Conservation (phyloP, 2,329 filamentous ascomycete genomes). For the Fusarium solani-melongenae region DNA sequence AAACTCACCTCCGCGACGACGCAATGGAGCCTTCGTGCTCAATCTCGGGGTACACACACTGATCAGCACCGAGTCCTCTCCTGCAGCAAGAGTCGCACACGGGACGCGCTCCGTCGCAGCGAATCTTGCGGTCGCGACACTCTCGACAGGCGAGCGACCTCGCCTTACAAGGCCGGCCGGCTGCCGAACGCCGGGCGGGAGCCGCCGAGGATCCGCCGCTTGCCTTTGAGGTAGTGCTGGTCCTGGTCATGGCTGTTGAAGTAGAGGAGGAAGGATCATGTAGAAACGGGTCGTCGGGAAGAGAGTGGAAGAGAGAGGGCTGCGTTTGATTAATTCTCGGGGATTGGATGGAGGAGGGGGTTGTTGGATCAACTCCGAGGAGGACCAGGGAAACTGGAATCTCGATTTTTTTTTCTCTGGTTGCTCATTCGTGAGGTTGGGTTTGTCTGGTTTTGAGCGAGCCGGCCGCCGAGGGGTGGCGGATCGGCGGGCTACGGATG, state of each 20-base stretch:
- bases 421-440: slow-evolving; percentile 29
- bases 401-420: not conserved
- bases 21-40: slow-evolving; percentile 45
- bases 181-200: slow-evolving; percentile 25
- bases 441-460: not conserved
- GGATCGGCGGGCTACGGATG: slow-evolving; percentile 10
- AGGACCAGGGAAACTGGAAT: not conserved
- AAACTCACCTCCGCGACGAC: slow-evolving; percentile 41
- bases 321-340: not conserved
- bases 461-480: not conserved
- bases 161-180: slow-evolving; percentile 41
- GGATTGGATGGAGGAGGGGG: not conserved
- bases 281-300: not conserved
- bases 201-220: slow-evolving; percentile 33
- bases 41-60: slow-evolving; percentile 44
- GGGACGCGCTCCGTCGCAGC: slow-evolving; percentile 43
- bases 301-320: not conserved
- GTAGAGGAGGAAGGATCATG: not conserved
- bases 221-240: slow-evolving; percentile 20
- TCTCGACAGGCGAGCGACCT: slow-evolving; percentile 43
- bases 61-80: slow-evolving; percentile 37
- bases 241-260: not conserved
- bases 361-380: not conserved
- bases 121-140: slow-evolving; percentile 46
- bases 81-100: slow-evolving; percentile 42